Evolutionary conservation across 202 grass and related monocot genomes (phyloP).

Genomic region (Zoysia matrella): DNA sequence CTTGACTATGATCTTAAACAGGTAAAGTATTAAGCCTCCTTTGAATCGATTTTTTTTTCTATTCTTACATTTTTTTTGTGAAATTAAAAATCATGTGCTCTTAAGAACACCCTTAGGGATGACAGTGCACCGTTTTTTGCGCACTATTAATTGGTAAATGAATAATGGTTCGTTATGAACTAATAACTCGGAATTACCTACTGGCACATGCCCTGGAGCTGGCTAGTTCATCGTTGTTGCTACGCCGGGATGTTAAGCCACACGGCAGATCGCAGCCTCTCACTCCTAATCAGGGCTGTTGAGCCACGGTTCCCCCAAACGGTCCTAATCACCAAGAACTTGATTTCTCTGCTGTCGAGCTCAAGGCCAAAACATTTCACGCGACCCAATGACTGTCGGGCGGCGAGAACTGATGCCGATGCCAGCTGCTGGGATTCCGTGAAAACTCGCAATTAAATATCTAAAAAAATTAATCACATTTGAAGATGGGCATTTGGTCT

Average conservation of each 20-base stretch:
- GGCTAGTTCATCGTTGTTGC: not conserved
- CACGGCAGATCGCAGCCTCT: not conserved
- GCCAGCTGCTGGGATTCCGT: not conserved
- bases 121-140: not conserved
- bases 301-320: too few relatives aligned
- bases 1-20: not conserved
- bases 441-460: not conserved
- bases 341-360: not conserved
- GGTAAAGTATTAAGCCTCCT: not conserved
- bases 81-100: too few relatives aligned
- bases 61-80: too few relatives aligned
- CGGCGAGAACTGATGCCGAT: not conserved
- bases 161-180: not conserved
- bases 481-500: conserved; percentile 81
- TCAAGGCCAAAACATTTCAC: too few relatives aligned
- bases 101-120: too few relatives aligned
- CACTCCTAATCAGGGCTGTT: not conserved
- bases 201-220: not conserved
- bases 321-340: not conserved
- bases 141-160: not conserved
- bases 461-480: not conserved
- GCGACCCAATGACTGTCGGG: not conserved
- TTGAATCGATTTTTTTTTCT: too few relatives aligned
- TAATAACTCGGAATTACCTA: not conserved
- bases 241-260: too few relatives aligned